A percentile compares a stretch with the other conserved stretches of the same genome.
phyloP scores from a whole-genome alignment of 2,329 filamentous ascomycete genomes.

The Arthrobotrys entomopaga region DNA sequence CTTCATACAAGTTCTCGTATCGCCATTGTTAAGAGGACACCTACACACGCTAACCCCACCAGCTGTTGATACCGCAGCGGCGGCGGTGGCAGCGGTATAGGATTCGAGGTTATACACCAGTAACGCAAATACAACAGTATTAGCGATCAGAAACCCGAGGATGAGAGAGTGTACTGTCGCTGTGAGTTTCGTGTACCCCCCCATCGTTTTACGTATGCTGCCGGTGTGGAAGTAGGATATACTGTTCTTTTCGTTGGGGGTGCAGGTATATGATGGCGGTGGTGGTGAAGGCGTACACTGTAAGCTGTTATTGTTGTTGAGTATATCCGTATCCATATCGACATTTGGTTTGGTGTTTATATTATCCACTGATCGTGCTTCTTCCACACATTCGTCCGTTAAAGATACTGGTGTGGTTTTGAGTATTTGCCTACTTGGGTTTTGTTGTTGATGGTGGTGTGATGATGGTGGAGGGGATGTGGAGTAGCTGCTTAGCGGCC shows the following conservation, averaged over 20 bases:
- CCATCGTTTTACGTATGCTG: background rate
- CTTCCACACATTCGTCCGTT: too few relatives aligned
- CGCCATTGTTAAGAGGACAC: slow-evolving; percentile 12
- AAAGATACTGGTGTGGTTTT: too few relatives aligned
- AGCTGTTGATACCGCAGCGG: background rate
- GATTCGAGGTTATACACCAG: slow-evolving; percentile 23
- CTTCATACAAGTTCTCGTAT: background rate
- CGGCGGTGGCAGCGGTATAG: too few relatives aligned
- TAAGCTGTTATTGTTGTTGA: background rate
- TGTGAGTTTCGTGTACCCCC: background rate
- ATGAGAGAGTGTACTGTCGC: background rate
- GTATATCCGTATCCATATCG: too few relatives aligned
- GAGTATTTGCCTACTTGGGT: too few relatives aligned
- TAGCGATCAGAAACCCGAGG: slow-evolving; percentile 22
- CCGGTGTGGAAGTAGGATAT: background rate
- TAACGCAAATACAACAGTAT: slow-evolving; percentile 28
- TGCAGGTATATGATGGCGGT: background rate
- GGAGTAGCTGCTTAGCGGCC: too few relatives aligned
- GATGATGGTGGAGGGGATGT: too few relatives aligned
- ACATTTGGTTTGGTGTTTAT: too few relatives aligned
- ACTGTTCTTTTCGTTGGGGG: too few relatives aligned
- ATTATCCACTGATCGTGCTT: too few relatives aligned
- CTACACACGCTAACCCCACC: background rate
- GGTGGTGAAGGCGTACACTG: background rate
- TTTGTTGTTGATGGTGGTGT: too few relatives aligned